phyloP scores from a whole-genome alignment of 2,329 filamentous ascomycete genomes.

The Tolypocladium album region DNA sequence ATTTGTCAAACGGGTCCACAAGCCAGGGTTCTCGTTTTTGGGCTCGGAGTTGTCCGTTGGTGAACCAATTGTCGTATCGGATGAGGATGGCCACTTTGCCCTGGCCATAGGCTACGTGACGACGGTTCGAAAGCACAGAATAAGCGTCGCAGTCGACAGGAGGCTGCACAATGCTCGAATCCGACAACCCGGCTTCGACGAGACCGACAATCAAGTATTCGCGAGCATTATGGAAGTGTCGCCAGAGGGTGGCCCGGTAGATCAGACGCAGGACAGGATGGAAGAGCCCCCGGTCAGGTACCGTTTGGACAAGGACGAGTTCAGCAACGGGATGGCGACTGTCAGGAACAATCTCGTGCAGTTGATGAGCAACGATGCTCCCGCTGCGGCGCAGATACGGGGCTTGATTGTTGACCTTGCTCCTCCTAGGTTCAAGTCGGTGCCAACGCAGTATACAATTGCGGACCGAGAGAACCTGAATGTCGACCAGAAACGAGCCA shows the following conservation, averaged over 20 bases:
- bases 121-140: constrained; percentile 60
- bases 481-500: constrained; percentile 73
- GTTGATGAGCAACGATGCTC: constrained; percentile 72
- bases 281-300: constrained; percentile 54
- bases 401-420: constrained; percentile 70
- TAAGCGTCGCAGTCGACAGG: constrained; percentile 84
- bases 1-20: constrained; percentile 59
- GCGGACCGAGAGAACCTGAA: constrained; percentile 62
- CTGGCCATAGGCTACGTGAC: constrained; percentile 87
- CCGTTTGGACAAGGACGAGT: constrained; percentile 93
- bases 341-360: constrained; percentile 90
- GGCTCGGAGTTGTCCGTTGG: constrained; percentile 82
- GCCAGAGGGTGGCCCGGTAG: constrained; percentile 37
- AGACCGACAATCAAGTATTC: constrained; percentile 72
- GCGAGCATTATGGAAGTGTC: constrained; percentile 82
- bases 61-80: constrained; percentile 92
- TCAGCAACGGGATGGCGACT: constrained; percentile 93
- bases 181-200: constrained; percentile 65
- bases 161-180: constrained; percentile 78
- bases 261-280: constrained; percentile 40
- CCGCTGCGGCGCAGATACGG: constrained; percentile 61
- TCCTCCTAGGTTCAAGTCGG: constrained; percentile 61
- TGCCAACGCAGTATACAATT: constrained; percentile 52
- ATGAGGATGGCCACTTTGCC: constrained; percentile 90
- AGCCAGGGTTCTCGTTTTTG: constrained; percentile 65